Evolutionary conservation across 2,329 filamentous ascomycete species (phyloP).

Genomic region (Epichloe sp.): DNA sequence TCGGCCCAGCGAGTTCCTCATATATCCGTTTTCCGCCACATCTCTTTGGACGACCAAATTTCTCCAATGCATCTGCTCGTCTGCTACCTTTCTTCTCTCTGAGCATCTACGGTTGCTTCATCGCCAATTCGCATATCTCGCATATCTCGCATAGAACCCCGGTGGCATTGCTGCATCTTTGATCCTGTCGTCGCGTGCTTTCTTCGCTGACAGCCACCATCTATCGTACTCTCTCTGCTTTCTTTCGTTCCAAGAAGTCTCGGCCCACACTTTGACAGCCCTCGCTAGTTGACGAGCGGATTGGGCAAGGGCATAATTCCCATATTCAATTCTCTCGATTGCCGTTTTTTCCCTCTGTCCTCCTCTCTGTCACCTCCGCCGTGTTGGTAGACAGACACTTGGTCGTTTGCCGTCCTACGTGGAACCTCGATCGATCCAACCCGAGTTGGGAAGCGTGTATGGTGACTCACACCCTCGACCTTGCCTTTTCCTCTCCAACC

Average conservation of each 20-base stretch:
- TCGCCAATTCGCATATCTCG: neutral
- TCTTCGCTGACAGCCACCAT: neutral
- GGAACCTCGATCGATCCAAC: neutral
- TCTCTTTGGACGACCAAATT: neutral
- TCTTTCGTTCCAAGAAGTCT: neutral
- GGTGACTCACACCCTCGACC: conserved; percentile 1
- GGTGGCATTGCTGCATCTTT: neutral
- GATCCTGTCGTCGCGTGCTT: neutral
- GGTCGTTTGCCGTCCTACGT: neutral
- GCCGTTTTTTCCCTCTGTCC: neutral
- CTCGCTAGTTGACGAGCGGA: neutral
- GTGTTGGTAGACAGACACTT: neutral
- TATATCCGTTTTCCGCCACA: conserved; percentile 15
- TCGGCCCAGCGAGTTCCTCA: conserved; percentile 10
- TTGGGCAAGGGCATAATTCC: neutral
- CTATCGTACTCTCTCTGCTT: neutral
- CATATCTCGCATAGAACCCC: neutral
- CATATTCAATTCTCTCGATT: neutral
- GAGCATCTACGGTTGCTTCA: neutral
- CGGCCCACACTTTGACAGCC: neutral
- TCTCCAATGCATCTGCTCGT: neutral
- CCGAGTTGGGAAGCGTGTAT: neutral
- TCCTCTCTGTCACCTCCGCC: neutral
- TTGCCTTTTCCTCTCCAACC: neutral
- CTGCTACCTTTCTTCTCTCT: neutral